Percentiles rank a stretch among this genome's conserved stretches.
These are phyloP conservation scores for Eutypella sp. DNA, from an alignment of 2,329 filamentous ascomycete species.

Conservation along the genomic window DNA sequence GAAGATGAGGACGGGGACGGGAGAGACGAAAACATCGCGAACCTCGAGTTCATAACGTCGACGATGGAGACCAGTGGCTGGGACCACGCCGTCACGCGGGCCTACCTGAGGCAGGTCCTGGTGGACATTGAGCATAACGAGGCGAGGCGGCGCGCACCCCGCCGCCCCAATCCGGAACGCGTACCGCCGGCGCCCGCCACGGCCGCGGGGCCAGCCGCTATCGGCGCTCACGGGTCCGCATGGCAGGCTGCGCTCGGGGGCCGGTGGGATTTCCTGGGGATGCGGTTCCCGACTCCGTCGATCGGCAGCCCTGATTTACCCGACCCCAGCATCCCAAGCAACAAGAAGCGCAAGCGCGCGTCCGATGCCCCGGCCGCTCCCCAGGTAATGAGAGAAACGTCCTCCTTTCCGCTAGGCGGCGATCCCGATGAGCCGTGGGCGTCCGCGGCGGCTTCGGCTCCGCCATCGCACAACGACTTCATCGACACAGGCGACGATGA, in stretches of 20 bases:
- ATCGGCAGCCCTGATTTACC: neutral
- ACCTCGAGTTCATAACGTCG: constrained; percentile 69
- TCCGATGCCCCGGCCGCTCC: too few species aligned
- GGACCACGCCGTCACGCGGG: constrained; percentile 70
- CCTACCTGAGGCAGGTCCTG: constrained; percentile 79
- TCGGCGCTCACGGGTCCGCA: constrained; percentile 15
- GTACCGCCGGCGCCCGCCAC: constrained; percentile 34
- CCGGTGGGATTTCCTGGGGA: constrained; percentile 1
- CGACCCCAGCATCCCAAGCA: neutral
- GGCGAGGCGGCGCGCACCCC: constrained; percentile 29
- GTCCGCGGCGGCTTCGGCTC: too few species aligned
- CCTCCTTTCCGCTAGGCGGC: too few species aligned
- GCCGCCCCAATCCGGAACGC: constrained; percentile 23
- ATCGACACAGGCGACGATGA: too few species aligned
- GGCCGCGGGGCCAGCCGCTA: constrained; percentile 42
- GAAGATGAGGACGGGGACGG: neutral
- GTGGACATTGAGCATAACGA: constrained; percentile 66
- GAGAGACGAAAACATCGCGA: constrained; percentile 41
- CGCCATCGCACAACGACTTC: too few species aligned
- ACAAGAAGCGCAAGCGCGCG: constrained; percentile 13
- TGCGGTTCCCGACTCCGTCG: neutral
- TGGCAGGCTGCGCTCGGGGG: neutral
- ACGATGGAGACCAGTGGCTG: constrained; percentile 74
- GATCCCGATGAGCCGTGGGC: too few species aligned
- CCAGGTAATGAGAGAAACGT: too few species aligned